Base-by-base conservation (phyloP, 1,284 basidiomycete species). In the Boletellus deceptivus region DNA sequence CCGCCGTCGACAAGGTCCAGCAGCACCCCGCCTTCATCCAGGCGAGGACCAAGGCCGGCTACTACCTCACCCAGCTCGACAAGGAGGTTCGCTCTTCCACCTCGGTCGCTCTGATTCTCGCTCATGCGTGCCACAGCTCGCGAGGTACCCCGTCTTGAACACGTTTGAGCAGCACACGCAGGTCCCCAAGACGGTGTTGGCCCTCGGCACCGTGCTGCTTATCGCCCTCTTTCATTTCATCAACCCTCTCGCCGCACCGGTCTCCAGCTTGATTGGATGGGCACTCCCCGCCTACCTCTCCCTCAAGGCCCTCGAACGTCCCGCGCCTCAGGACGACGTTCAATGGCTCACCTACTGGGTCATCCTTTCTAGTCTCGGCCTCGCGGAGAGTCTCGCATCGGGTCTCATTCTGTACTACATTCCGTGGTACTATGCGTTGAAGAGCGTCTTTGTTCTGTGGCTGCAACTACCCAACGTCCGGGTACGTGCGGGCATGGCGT, bases 301-400 rank as follows among this genome's bases (percentile, higher is more conserved):
- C 46, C 82, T 93, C 75, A 89, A 85, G 72, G 90, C 91, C 11
- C 79, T 93, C 63, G 91, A 93, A 71, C 72, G 78, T 10, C 86
- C 87, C 27, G 73, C 78, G 2, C 75, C 82, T 43, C 78, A 84
- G 58, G 90, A 93, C 63, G 87, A 93, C 68, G 73, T 86, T 56
- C 91, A 93, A 71, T 93, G 91, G 91, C 78, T 93, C 61, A 91
- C 91, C 9, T 91, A 91, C 75, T 92, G 91, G 91, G 77, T 88
- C 63, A 79, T 92, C 50, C 92, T 93, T 62, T 89, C 88, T 44
- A 86, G 84, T 73, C 89, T 93, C 80, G 92, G 84, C 74, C 89
- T 93, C 72, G 61, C 88, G 50, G 91, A 93, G 72, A 84, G 80
- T 65, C 78, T 92, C 60, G 84, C 87, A 25, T 76, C 87, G 53